Evolutionary conservation across 2,329 filamentous ascomycete species (phyloP), one percentile per base, ranked within the genome.

Genomic region (Trichoderma semiorbis): DNA sequence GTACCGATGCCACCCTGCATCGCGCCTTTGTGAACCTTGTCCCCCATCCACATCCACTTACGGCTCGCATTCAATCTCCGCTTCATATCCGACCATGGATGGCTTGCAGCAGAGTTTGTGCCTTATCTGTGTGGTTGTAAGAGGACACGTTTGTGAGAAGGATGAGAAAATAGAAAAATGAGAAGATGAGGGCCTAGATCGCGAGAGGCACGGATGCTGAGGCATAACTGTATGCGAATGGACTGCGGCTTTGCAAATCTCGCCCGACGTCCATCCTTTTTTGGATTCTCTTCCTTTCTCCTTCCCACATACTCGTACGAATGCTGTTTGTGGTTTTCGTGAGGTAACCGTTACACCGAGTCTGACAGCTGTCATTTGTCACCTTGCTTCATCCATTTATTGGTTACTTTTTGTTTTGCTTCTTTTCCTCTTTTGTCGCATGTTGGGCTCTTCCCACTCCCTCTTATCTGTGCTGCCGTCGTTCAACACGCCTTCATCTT

Each of bases 331-430:
- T 36, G 28, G 14, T 61, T 69, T 21, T 64, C 32, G 68, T 36
- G 18, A 70, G 60, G 68, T 57, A 47, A 70, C 68, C 68, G 61
- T 70, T 58, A 64, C 68, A 70, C 60, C 36, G 32, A 36, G 58
- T 43, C 60, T 70, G 68, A 63, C 60, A 70, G 60, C 60, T 47
- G 47, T 70, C 68, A 70, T 55, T 32, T 61, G 14, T 69, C 66
- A 69, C n/a, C 36, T 34, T 47, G 32, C 32, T 30, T 47, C n/a
- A 8, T 24, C 2, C 18, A 34, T 50, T 18, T 26, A 55, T 21
- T 47, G 50, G 28, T 34, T 34, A 7, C 30, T 43, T 7, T 18
- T 26, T n/a, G 7, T 50, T 50, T 36, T 39, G 12, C 16, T 11
- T 21, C n/a, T 30, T 53, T 21, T 61, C 24, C 55, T 43, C 28